Evolutionary conservation across 1,284 basidiomycete species (phyloP), one percentile per base, ranked within the genome.

Genomic region (Rhodotorula sp.): DNA sequence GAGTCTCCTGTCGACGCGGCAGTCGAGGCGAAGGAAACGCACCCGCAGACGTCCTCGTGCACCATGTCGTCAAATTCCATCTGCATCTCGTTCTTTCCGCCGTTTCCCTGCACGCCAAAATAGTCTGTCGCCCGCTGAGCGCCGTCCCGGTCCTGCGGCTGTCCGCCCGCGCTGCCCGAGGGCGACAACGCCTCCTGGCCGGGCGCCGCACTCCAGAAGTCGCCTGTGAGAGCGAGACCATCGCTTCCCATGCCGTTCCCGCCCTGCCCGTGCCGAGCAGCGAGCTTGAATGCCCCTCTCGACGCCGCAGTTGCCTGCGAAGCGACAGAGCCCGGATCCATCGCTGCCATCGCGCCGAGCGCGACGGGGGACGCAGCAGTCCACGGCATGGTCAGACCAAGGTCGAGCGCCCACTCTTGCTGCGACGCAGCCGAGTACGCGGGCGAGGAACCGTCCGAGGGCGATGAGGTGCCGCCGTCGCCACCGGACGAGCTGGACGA

Each of bases 1-100:
- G 4, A 5, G 31, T 1, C 30, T 10, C 22, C 22, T 26, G 20
- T n/a, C 11, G 31, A 34, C 56, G 22, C 24, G 37, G 65, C 20
- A 24, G 46, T 26, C 24, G 8, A 47, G 54, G 24, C 8, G 24
- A 31, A 37, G 18, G 26, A 2, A 16, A 59, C 70, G 54, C 30
- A 74, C 73, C 70, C 70, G 68, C 70, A 74, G 0, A 53, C 53
- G 40, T 65, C 63, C 22, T 60, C 64, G 44, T 72, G 66, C 2
- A 72, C 64, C 63, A 72, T 62, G 52, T 69, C 65, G 16, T 72
- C 70, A 44, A 70, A 70, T 4, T 74, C 73, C 62, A 70, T 67
- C 51, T 53, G 44, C 50, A 24, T 37, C 11, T 53, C 50, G 22
- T 20, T 54, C n/a, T 24, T 55, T 26, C 31, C 28, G 47, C 30